Evolutionary conservation across 192 early-diverging fungal genomes (phyloP).

Genomic region (Haplosporangium gracile): DNA sequence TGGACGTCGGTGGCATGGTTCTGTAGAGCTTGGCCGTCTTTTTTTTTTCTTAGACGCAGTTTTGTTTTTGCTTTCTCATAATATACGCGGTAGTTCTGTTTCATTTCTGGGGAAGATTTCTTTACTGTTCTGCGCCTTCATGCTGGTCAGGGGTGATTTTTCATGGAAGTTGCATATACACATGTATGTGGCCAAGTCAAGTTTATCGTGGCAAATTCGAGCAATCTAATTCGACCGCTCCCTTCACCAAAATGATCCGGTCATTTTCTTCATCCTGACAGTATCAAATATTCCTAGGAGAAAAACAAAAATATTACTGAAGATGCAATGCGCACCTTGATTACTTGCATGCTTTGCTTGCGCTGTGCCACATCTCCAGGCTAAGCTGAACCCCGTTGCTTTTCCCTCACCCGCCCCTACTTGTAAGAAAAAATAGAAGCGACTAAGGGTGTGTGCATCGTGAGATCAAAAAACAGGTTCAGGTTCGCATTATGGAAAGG

Average conservation of each 20-base stretch:
- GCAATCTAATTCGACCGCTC: neutral
- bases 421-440: no score
- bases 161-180: no score
- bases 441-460: no score
- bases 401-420: no score
- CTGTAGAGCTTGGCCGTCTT: neutral
- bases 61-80: neutral
- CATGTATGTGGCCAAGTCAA: neutral
- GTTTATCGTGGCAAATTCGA: neutral
- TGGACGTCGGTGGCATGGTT: slow-evolving; percentile 25
- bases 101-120: neutral
- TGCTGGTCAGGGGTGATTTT: neutral
- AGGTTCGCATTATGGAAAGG: neutral
- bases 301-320: neutral
- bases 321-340: neutral
- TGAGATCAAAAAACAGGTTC: no score
- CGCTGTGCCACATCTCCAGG: no score
- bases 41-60: neutral
- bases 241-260: neutral
- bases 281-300: no score
- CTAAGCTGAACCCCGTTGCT: no score
- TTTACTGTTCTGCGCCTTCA: neutral
- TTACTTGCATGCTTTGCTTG: neutral
- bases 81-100: neutral
- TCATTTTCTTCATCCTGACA: neutral